phyloP scores from a whole-genome alignment of 2,329 filamentous ascomycete genomes.

The Fusarium bulbicola region DNA sequence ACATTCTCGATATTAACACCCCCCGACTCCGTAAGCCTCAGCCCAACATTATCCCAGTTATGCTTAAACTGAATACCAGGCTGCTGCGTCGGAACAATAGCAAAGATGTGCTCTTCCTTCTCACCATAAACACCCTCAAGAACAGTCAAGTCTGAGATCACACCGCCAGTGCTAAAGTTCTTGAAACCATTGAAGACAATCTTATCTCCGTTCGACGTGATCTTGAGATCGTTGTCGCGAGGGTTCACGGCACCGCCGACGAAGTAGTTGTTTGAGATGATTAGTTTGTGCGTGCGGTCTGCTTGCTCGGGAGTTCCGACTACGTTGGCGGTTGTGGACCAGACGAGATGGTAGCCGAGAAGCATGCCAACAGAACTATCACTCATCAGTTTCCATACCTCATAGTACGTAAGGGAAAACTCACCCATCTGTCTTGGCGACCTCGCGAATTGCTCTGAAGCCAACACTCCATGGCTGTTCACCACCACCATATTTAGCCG shows the following conservation, averaged over 20 bases:
- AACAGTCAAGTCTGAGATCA: conserved; percentile 71
- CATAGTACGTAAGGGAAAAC: too few relatives aligned
- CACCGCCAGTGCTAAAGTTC: conserved; percentile 74
- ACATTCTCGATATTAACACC: conserved; percentile 10
- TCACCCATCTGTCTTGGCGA: conserved; percentile 71
- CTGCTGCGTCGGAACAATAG: conserved; percentile 6
- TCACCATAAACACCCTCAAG: conserved; percentile 68
- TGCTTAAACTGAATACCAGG: conserved; percentile 6
- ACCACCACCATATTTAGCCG: conserved; percentile 54
- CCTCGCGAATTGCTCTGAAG: conserved; percentile 68
- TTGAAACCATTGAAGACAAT: conserved; percentile 71
- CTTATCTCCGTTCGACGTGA: conserved; percentile 59
- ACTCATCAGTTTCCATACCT: too few relatives aligned
- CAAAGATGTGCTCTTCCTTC: conserved; percentile 8
- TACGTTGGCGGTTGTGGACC: conserved; percentile 12
- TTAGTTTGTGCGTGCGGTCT: conserved; percentile 63
- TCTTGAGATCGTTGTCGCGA: conserved; percentile 62
- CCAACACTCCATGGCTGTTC: conserved; percentile 58
- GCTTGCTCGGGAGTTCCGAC: conserved; percentile 57
- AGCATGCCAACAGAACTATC: conserved; percentile 69
- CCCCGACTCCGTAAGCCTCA: neutral
- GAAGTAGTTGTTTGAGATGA: conserved; percentile 72
- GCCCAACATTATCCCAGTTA: conserved; percentile 16
- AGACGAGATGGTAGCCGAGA: conserved; percentile 11
- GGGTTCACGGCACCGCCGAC: conserved; percentile 73